Base-by-base conservation (phyloP, 2,329 filamentous ascomycete genomes). In the Pleomassaria siparia region DNA sequence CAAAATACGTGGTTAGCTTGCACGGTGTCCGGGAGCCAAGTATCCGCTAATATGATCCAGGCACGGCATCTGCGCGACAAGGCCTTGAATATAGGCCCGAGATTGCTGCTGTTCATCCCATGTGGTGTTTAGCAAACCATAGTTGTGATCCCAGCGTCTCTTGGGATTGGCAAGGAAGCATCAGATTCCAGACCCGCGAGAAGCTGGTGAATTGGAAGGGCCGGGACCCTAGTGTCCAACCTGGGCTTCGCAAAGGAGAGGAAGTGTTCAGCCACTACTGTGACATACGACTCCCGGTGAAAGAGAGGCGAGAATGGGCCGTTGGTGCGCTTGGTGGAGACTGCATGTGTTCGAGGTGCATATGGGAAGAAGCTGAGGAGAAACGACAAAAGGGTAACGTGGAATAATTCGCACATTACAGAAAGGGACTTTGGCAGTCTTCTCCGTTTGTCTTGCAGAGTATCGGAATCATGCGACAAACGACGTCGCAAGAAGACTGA, bases 91-190 rank as follows among this genome's bases (percentile, higher is more conserved):
- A 91, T 2, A 83, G 89, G 9, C 92, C 94, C 0, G 94, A 97
- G 62, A 87, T 96, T 4, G 90, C 89, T 22, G 92, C 92, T 22
- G 91, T 97, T 22, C 91, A 97, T 72, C 91, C 92, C 2, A 84
- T 95, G 59, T 99, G 94, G 91, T 97, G 91, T 72, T 78, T 97
- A 24, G 91, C 92, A 22, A 99, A 99, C 64, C 94, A 99, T 69
- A 90, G 91, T 68, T 99, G 94, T 72, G 85, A 96, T 66, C 94
- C 94, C 8, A 96, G 96, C 69, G 91, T 97, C 30, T 82, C 82
- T 3, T 99, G 94, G 94, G 89, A 95, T 63, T 96, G 91, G 89
- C 85, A 87, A 22, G 88, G 88, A 1, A 80, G 80, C 43, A 91
- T 94, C 80, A 80, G 82, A 28, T 82, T 94, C 50, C 83, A 77